Conservation (phyloP, 208 protist genomes). For the Herpetomonas tarakana region DNA sequence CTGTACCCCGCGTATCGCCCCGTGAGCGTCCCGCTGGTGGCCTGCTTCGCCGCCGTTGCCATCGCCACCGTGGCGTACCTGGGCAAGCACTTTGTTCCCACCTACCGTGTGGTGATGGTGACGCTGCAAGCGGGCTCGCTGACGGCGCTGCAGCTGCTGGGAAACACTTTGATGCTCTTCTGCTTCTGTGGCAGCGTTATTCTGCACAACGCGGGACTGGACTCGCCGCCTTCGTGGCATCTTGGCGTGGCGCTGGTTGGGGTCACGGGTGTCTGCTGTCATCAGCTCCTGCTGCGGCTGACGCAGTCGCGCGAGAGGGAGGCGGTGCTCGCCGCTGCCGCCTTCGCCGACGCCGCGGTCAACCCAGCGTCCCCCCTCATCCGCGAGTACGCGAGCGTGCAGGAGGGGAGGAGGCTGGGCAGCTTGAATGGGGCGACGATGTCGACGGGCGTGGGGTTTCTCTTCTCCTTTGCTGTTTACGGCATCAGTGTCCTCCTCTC, state of each 20-base stretch:
- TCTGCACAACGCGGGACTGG: conserved; percentile 21
- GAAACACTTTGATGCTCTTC: conserved; percentile 28
- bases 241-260: conserved; percentile 41
- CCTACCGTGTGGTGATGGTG: conserved; percentile 50
- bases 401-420: background rate
- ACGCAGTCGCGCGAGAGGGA: conserved; percentile 16
- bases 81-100: conserved; percentile 13
- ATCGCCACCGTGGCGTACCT: conserved; percentile 18
- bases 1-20: conserved; percentile 27
- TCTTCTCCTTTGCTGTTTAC: background rate
- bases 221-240: conserved; percentile 45
- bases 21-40: conserved; percentile 24
- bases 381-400: background rate
- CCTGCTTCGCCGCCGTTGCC: conserved; percentile 19
- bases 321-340: conserved; percentile 1
- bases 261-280: conserved; percentile 35
- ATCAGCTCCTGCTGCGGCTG: conserved; percentile 47
- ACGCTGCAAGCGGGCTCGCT: conserved; percentile 19
- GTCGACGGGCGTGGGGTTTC: background rate
- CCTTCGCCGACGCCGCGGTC: conserved; percentile 1
- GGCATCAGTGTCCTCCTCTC: background rate
- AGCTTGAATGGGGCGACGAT: background rate
- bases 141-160: conserved; percentile 47
- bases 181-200: conserved; percentile 32
- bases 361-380: background rate